Conservation (phyloP, 129 eudicot genomes). For the carrot (Daucus carota) region DNA sequence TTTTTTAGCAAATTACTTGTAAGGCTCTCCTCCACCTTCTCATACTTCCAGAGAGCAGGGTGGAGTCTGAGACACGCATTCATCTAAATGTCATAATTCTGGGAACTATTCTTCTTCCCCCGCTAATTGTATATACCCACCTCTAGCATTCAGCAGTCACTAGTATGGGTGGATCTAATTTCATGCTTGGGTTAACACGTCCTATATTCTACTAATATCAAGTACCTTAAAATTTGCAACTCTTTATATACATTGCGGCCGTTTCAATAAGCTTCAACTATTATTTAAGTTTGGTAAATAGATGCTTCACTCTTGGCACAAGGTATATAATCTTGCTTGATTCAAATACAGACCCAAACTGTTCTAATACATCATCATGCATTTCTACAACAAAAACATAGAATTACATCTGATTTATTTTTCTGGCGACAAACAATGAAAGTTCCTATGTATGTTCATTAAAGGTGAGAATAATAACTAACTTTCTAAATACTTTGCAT, state of each 20-base stretch:
- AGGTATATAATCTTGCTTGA: neutral
- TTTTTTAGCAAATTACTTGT: neutral
- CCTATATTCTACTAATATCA: neutral
- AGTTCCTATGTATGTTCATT: neutral
- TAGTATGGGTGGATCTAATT: neutral
- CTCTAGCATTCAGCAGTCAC: neutral
- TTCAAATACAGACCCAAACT: neutral
- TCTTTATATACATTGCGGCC: neutral
- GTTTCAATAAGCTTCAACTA: neutral
- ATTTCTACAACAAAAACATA: neutral
- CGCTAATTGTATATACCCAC: neutral
- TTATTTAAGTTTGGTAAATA: neutral
- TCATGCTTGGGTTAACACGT: neutral
- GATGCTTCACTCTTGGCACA: neutral
- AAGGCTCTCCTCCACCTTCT: neutral
- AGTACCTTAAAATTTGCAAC: neutral
- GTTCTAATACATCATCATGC: neutral
- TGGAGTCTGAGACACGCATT: neutral
- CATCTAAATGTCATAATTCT: neutral
- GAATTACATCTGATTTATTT: neutral
- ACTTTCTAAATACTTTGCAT: no score
- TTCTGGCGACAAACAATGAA: neutral
- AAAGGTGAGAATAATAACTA: neutral
- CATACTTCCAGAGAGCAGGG: neutral
- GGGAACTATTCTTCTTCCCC: neutral